These are phyloP conservation scores for Aspergillus neotritici DNA, from an alignment of 2,329 filamentous ascomycete species.

Conservation along the genomic window DNA sequence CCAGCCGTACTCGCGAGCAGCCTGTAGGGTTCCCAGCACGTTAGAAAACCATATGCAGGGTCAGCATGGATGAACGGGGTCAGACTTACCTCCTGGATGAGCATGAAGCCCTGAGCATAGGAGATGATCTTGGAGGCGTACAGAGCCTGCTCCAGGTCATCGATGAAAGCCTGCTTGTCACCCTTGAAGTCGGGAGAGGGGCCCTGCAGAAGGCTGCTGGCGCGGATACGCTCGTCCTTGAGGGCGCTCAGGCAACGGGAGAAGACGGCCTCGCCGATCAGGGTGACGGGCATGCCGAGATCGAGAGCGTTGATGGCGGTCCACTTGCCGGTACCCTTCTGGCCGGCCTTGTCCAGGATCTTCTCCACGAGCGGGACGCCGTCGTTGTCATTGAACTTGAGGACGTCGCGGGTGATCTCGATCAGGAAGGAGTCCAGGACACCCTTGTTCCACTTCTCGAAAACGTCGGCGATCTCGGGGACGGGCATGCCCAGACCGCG, in stretches of 20 bases:
- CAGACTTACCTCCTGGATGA: slow-evolving; percentile 84
- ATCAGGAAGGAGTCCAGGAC: slow-evolving; percentile 99
- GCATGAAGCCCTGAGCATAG: slow-evolving; percentile 99
- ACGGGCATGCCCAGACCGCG: slow-evolving; percentile 80
- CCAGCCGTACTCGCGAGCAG: slow-evolving; percentile 92
- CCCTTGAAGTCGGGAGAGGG: slow-evolving; percentile 77
- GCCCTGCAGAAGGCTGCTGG: slow-evolving; percentile 71
- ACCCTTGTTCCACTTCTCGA: slow-evolving; percentile 96
- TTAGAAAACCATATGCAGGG: slow-evolving; percentile 12
- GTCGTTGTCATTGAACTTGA: slow-evolving; percentile 97
- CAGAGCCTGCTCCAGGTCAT: slow-evolving; percentile 95
- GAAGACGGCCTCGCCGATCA: slow-evolving; percentile 96
- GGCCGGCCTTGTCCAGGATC: slow-evolving; percentile 95
- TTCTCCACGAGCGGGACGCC: slow-evolving; percentile 90
- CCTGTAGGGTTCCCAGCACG: slow-evolving; percentile 46
- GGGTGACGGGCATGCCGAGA: slow-evolving; percentile 94
- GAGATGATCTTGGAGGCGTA: slow-evolving; percentile 99
- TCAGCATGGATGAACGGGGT: neutral
- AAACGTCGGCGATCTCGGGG: slow-evolving; percentile 95
- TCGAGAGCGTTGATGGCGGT: slow-evolving; percentile 98
- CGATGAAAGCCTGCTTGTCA: slow-evolving; percentile 87
- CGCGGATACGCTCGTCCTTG: slow-evolving; percentile 86
- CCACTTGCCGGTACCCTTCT: slow-evolving; percentile 99
- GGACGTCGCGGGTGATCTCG: slow-evolving; percentile 97
- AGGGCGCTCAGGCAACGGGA: slow-evolving; percentile 88